Evolutionary conservation across 352 stramenopile species (phyloP), one percentile per base, ranked within the genome.

Genomic region (Globisporangium carolinianum): DNA sequence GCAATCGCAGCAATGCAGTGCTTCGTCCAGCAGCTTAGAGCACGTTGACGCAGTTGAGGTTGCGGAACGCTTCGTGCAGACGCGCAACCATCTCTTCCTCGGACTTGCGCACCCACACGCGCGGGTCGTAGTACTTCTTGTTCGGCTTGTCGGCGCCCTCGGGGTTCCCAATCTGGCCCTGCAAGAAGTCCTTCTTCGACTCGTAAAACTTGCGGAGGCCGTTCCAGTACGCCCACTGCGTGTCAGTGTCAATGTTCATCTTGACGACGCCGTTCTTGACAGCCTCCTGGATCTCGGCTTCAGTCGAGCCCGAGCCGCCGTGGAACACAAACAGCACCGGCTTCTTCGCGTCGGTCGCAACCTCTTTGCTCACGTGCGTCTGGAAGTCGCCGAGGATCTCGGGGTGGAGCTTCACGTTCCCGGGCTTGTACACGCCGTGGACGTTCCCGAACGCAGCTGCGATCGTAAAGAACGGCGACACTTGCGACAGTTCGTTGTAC

Each of bases 231-330:
- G 94, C 90, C 96, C 96, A 99, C 86, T 99, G 96, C 61, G 95
- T 99, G 79, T 99, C 97, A 63, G 97, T 99, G 84, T 99, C 97
- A 72, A 99, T 98, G 91, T 99, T 99, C 97, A 99, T 99, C 89
- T 99, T 99, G 65, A 98, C 92, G 50, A 98, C 95, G 69, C 97
- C 97, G 61, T 96, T 96, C 69, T 94, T 79, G 63, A 98, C 97
- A 68, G 96, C 90, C 61, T 97, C 89, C 73, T 96, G 79, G 79
- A 99, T 99, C 69, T 99, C 97, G 46, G 96, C 72, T 51, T 96
- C 80, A 51, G 92, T 96, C 61, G 94, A 98, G 71, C 97, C 97
- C 54, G 93, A 98, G 70, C 97, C 97, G 61, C 97, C 97, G 87
- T 99, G 97, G 93, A 99, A 99, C 45, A 99, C 97, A 68, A 99